These are phyloP conservation scores for Epicoccum nigrum DNA, from an alignment of 2,329 filamentous ascomycete genomes.

Conservation along the genomic window DNA sequence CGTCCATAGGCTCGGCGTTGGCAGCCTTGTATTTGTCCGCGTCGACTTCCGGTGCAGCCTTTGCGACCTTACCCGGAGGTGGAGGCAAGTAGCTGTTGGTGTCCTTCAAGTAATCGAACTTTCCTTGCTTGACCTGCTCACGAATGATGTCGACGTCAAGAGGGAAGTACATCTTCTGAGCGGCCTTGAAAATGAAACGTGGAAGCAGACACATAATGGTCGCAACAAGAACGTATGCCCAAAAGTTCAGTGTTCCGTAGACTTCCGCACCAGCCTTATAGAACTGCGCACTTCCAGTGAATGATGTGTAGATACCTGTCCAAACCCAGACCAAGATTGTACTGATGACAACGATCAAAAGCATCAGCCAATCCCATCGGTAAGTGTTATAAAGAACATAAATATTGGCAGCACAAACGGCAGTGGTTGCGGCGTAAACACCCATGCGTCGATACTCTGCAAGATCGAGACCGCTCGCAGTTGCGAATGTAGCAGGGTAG, in stretches of 20 bases:
- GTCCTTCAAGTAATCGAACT: conserved; percentile 75
- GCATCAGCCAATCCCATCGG: conserved; percentile 96
- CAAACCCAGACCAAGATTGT: conserved; percentile 91
- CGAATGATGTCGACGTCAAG: conserved; percentile 94
- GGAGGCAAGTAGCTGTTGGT: conserved; percentile 58
- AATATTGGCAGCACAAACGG: conserved; percentile 86
- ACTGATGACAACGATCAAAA: conserved; percentile 81
- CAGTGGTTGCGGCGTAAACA: conserved; percentile 81
- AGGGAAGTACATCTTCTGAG: conserved; percentile 94
- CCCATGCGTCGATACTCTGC: conserved; percentile 84
- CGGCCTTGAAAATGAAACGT: conserved; percentile 81
- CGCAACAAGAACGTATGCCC: conserved; percentile 80
- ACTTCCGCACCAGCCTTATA: conserved; percentile 80
- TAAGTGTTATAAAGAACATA: conserved; percentile 98
- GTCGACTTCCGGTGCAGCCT: conserved; percentile 60
- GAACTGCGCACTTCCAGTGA: conserved; percentile 65
- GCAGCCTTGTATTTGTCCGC: conserved; percentile 51
- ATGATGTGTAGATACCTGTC: conserved; percentile 84
- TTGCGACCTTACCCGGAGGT: conserved; percentile 54
- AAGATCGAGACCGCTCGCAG: conserved; percentile 74
- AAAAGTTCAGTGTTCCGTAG: conserved; percentile 83
- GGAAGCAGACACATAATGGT: conserved; percentile 84
- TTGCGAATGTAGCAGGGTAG: conserved; percentile 69
- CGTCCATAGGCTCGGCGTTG: conserved; percentile 65
- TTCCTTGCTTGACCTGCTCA: conserved; percentile 84